Conservation (phyloP, 305 asterid species). For the Fraxinus latifolia region DNA sequence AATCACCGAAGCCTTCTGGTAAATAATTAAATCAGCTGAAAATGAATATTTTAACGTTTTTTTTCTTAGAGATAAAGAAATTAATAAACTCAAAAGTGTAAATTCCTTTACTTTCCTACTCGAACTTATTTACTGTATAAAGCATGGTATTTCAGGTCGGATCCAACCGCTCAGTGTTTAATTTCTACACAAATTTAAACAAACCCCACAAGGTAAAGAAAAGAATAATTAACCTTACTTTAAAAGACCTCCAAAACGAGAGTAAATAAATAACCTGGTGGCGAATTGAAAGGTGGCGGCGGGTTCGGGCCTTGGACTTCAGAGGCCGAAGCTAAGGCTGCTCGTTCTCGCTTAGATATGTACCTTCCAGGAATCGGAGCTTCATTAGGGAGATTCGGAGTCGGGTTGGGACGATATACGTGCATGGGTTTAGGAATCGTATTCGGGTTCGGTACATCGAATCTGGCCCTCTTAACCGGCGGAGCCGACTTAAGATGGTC, state of each 20-base stretch:
- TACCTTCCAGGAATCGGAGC: slow-evolving; percentile 69
- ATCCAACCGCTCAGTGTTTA: not conserved
- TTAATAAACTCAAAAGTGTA: not conserved
- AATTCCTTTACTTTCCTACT: not conserved
- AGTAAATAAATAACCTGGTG: slow-evolving; percentile 41
- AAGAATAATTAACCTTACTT: not conserved
- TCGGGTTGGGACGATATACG: slow-evolving; percentile 2
- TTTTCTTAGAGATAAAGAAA: not conserved
- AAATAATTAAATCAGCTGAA: not conserved
- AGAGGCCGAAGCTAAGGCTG: slow-evolving; percentile 37
- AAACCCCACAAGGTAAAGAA: not conserved
- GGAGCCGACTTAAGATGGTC: slow-evolving; percentile 13
- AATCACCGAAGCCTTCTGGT: not conserved
- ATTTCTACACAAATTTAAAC: not conserved
- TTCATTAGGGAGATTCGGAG: slow-evolving; percentile 29
- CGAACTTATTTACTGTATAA: not conserved
- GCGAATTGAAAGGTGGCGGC: not conserved
- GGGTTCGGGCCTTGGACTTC: slow-evolving; percentile 19
- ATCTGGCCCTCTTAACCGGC: slow-evolving; percentile 43
- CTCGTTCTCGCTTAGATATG: slow-evolving; percentile 80
- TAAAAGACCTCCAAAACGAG: not conserved
- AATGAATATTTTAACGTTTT: not conserved
- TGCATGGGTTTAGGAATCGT: slow-evolving; percentile 26
- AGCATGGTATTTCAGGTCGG: not conserved
- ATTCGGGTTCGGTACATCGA: slow-evolving; percentile 7